Percentiles rank a stretch among this genome's conserved stretches.
phyloP scores from a whole-genome alignment of 257 asterid species.

The Lithospermum erythrorhizon region DNA sequence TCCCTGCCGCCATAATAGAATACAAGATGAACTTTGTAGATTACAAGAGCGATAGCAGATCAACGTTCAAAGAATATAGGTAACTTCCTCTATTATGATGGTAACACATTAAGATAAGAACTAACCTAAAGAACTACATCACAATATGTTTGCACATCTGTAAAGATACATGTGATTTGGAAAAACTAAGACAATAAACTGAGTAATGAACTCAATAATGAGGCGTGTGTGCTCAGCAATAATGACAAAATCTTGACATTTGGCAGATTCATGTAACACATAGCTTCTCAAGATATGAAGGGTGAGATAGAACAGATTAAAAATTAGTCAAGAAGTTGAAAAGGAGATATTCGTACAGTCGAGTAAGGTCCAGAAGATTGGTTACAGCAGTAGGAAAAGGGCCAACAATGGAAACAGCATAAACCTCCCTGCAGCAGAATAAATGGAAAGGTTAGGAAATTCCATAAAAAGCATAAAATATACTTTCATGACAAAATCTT shows the following conservation, averaged over 20 bases:
- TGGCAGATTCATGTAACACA: too few species aligned
- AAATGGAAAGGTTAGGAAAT: slow-evolving; percentile 6
- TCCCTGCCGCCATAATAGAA: slow-evolving; percentile 61
- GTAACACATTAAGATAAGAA: too few species aligned
- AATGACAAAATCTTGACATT: background rate
- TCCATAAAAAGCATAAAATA: background rate
- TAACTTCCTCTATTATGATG: background rate
- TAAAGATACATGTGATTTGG: too few species aligned
- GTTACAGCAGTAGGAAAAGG: slow-evolving; percentile 97
- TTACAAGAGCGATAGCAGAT: background rate
- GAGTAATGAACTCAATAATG: too few species aligned
- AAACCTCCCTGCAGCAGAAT: slow-evolving; percentile 73
- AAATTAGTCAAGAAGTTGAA: background rate
- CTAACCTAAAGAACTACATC: too few species aligned
- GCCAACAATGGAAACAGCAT: slow-evolving; percentile 96
- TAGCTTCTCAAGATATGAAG: background rate
- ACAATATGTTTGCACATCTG: background rate
- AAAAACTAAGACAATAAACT: background rate
- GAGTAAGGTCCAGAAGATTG: slow-evolving; percentile 82
- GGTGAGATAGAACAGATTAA: background rate
- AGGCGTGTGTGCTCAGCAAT: background rate
- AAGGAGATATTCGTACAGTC: slow-evolving; percentile 48
- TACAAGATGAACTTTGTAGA: background rate
- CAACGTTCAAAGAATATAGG: background rate
- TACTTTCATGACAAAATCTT: background rate